Percentiles rank a stretch among this genome's conserved stretches.
These are phyloP conservation scores for Sphaerulina musiva DNA, from an alignment of 2,329 filamentous ascomycete species.

Conservation along the genomic window DNA sequence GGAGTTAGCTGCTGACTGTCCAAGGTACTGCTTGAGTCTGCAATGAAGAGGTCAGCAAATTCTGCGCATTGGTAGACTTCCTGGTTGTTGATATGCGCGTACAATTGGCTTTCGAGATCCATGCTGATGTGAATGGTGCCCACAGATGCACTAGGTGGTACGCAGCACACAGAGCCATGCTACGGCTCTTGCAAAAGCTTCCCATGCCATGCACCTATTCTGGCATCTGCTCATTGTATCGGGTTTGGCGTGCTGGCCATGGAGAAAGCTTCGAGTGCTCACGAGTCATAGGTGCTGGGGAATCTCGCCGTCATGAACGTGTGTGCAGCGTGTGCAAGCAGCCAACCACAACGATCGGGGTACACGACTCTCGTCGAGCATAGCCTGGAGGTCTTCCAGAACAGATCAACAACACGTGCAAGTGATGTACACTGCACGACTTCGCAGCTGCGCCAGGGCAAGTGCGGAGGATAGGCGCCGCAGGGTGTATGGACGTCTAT, in stretches of 20 bases:
- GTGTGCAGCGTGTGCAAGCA: neutral
- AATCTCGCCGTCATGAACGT: conserved; percentile 5
- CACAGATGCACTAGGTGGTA: neutral
- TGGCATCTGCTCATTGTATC: conserved; percentile 3
- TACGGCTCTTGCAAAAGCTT: conserved; percentile 7
- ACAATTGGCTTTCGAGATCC: neutral
- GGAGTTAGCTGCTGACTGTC: neutral
- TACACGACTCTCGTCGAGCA: neutral
- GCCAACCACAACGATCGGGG: conserved; percentile 3
- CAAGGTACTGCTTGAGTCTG: too few species aligned
- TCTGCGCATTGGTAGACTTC: too few species aligned
- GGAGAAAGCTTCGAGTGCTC: neutral
- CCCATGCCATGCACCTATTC: conserved; percentile 9
- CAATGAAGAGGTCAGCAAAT: too few species aligned
- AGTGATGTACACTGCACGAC: conserved; percentile 11
- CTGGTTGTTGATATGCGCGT: too few species aligned
- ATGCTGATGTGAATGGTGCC: neutral
- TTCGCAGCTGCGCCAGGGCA: neutral
- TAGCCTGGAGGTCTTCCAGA: conserved; percentile 1
- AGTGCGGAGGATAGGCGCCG: neutral
- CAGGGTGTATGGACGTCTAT: neutral
- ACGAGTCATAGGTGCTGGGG: conserved; percentile 5
- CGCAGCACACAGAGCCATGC: neutral
- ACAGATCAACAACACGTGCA: conserved; percentile 14
- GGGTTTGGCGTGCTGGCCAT: conserved; percentile 10